Base-by-base conservation (phyloP, 805 yeast species). In the Monosporozyma servazzii region DNA sequence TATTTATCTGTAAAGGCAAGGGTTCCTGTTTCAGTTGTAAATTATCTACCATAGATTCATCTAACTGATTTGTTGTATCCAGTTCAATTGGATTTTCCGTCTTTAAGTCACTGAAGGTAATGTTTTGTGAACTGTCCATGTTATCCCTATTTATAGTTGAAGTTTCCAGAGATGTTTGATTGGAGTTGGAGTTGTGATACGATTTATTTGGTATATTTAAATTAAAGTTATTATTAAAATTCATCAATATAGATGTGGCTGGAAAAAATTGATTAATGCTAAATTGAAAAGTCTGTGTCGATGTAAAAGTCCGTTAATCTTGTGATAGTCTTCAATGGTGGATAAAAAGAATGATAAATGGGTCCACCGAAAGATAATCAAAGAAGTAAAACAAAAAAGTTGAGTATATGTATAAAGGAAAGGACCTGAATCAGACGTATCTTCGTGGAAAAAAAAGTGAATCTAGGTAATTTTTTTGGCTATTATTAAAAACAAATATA, bases 41-140 rank as follows among this genome's bases (percentile, higher is more conserved):
- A 10, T 15, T 11, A 7, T 41, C 44, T 8, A 41, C 44, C 17
- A 41, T 21, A 10, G 44, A 41, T 21, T 41, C 23, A 13, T 20
- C 44, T 21, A 41, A 8, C 15, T 41, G 44, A 15, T 41, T 41
- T 20, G 44, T 10, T 3, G 44, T 4, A 21, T 41, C 17, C 15
- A 41, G 7, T 4, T 29, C 44, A 20, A 41, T 15, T 21, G 44
- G 21, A 21, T 20, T 11, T 41, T 21, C 44, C 2, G 10, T 21
- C 27, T 41, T 41, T 21, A 41, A 11, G 7, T 10, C 17, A 41
- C 21, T 41, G 17, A 5, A 27, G n/a, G 29, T 36, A 15, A 17
- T 6, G 15, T 43, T 9, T 5, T 27, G 46, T 5, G 30, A 41
- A 23, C 7, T 37, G 25, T 39, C 31, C 18, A 45, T 66, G 9